phyloP scores from a whole-genome alignment of 768 basidiomycete genomes.

The Lanmaoa rubissima region DNA sequence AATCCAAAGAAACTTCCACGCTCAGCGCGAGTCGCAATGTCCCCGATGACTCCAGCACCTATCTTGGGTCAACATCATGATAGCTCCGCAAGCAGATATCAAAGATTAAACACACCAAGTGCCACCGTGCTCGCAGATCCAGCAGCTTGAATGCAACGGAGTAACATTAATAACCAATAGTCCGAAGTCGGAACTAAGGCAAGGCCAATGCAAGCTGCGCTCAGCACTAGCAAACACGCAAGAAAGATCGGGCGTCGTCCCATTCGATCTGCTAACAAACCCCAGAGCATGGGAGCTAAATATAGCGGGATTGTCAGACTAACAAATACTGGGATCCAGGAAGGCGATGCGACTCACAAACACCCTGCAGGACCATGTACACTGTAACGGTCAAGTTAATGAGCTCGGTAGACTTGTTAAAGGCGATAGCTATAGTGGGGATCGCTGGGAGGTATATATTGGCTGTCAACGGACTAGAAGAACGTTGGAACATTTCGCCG shows the following conservation, averaged over 20 bases:
- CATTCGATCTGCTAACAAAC: conserved; percentile 62
- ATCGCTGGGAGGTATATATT: conserved; percentile 83
- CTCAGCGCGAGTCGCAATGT: conserved; percentile 72
- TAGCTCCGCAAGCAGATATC: neutral
- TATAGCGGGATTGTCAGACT: neutral
- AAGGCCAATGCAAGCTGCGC: conserved; percentile 62
- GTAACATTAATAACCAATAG: conserved; percentile 77
- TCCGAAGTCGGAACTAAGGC: conserved; percentile 53
- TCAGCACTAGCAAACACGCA: conserved; percentile 59
- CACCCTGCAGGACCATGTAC: conserved; percentile 51
- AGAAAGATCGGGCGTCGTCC: conserved; percentile 67
- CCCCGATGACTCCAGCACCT: conserved; percentile 77
- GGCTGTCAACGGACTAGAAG: conserved; percentile 60
- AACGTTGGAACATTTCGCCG: neutral
- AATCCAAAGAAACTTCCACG: conserved; percentile 73
- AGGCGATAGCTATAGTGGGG: conserved; percentile 56
- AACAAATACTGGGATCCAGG: neutral
- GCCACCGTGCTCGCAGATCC: conserved; percentile 81
- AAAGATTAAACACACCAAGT: conserved; percentile 43
- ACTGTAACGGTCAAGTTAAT: conserved; percentile 77
- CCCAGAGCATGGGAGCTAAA: conserved; percentile 57
- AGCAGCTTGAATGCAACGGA: conserved; percentile 77
- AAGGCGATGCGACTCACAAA: conserved; percentile 34
- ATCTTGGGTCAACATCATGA: conserved; percentile 1
- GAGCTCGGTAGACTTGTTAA: conserved; percentile 63